These are phyloP conservation scores for Escovopsis weberi DNA, from an alignment of 2,329 filamentous ascomycete species.

Conservation along the genomic window DNA sequence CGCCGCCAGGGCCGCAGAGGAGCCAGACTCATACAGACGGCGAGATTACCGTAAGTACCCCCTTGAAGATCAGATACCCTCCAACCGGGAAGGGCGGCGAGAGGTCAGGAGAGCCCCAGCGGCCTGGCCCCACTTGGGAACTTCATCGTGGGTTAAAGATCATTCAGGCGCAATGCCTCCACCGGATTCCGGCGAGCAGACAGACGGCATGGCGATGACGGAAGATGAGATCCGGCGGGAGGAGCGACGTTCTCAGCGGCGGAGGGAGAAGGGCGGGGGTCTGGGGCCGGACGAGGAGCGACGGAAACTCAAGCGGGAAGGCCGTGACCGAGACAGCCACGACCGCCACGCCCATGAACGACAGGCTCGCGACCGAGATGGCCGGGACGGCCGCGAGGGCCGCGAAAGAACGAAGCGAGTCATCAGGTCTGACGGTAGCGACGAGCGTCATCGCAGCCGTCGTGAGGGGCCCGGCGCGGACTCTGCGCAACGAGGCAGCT, in stretches of 20 bases:
- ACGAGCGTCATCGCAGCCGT: conserved; percentile 27
- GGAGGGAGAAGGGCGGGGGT: conserved; percentile 28
- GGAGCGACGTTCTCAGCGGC: conserved; percentile 30
- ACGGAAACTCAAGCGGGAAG: conserved; percentile 22
- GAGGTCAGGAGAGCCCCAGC: conserved; percentile 20
- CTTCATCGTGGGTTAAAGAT: conserved; percentile 52
- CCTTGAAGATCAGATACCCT: conserved; percentile 31
- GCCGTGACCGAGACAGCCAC: conserved; percentile 7
- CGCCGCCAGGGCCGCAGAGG: conserved; percentile 26
- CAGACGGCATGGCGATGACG: conserved; percentile 19
- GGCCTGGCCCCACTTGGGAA: conserved; percentile 48
- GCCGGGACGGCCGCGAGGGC: conserved; percentile 25
- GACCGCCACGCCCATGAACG: conserved; percentile 10
- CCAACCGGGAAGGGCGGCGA: conserved; percentile 21
- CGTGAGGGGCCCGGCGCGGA: conserved; percentile 30
- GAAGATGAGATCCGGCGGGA: conserved; percentile 37
- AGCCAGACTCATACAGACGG: conserved; percentile 19
- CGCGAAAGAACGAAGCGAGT: conserved; percentile 19
- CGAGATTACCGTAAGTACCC: conserved; percentile 25
- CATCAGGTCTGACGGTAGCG: conserved; percentile 27
- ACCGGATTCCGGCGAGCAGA: conserved; percentile 25
- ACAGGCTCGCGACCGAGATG: conserved; percentile 20
- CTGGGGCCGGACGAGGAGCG: conserved; percentile 27
- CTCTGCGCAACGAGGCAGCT: conserved; percentile 37
- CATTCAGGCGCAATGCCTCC: conserved; percentile 47